Conservation (phyloP, 345 rosid species). For the Rubroshorea leprosula region DNA sequence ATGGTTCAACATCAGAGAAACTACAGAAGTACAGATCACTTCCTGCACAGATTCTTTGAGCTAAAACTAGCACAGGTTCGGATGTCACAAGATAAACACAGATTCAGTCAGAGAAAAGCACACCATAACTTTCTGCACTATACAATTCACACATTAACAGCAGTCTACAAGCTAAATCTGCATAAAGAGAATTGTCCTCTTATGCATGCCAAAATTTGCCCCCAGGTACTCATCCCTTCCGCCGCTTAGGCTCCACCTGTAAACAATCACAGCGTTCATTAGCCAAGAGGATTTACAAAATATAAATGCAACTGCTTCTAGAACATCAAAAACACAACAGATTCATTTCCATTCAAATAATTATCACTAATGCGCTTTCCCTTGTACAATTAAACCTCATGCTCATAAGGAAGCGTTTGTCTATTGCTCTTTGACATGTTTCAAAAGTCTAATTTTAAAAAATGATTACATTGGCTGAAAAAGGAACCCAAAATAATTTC, state of each 20-base stretch:
- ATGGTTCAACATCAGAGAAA: too few species aligned
- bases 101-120: conserved; percentile 22
- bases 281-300: not conserved
- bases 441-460: too few species aligned
- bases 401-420: too few species aligned
- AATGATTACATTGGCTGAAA: too few species aligned
- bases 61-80: not conserved
- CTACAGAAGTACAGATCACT: not conserved
- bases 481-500: too few species aligned
- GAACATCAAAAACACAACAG: not conserved
- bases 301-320: not conserved
- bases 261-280: not conserved
- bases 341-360: too few species aligned
- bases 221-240: conserved; percentile 38
- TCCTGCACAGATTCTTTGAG: not conserved
- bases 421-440: too few species aligned
- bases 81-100: conserved; percentile 6
- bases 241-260: conserved; percentile 63
- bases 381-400: too few species aligned
- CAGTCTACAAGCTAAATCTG: conserved; percentile 29
- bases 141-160: conserved; percentile 41
- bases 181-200: conserved; percentile 11
- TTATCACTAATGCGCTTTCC: too few species aligned
- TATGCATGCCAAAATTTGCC: conserved; percentile 12
- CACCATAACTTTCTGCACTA: conserved; percentile 24